phyloP scores from a whole-genome alignment of 2,329 filamentous ascomycete species.

The Beauveria bassiana region DNA sequence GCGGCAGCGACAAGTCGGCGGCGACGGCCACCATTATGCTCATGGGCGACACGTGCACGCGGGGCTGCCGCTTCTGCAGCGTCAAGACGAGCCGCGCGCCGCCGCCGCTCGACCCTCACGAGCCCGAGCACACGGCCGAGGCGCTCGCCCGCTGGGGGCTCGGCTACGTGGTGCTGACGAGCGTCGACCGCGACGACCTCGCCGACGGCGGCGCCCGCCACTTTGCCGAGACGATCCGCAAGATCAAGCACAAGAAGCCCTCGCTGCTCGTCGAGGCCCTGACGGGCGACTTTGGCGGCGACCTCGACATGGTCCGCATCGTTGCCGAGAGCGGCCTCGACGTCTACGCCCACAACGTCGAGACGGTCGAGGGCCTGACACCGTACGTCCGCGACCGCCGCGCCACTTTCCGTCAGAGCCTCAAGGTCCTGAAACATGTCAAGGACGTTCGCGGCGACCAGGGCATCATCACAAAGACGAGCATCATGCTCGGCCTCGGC shows the following conservation, averaged over 20 bases:
- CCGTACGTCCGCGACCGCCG: conserved; percentile 83
- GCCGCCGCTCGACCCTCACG: conserved; percentile 81
- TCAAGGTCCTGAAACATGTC: conserved; percentile 70
- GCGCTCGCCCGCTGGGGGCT: conserved; percentile 87
- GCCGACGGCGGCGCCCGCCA: conserved; percentile 81
- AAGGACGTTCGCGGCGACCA: conserved; percentile 64
- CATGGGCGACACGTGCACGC: conserved; percentile 97
- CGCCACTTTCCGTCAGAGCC: conserved; percentile 80
- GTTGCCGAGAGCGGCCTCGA: conserved; percentile 86
- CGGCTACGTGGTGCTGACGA: conserved; percentile 91
- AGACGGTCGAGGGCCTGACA: conserved; percentile 87
- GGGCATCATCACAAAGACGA: conserved; percentile 93
- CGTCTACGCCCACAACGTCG: conserved; percentile 94
- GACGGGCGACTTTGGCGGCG: conserved; percentile 80
- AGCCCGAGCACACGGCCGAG: conserved; percentile 94
- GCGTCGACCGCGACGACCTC: conserved; percentile 88
- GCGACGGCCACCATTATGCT: conserved; percentile 99
- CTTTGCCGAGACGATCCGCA: conserved; percentile 88
- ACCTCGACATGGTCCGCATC: conserved; percentile 77
- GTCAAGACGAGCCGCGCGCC: conserved; percentile 80
- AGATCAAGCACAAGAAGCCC: conserved; percentile 80
- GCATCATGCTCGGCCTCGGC: conserved; percentile 90
- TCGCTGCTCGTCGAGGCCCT: conserved; percentile 73
- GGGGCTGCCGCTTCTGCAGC: conserved; percentile 92
- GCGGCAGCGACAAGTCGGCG: conserved; percentile 76